These are phyloP conservation scores for Phragmites australis DNA, from an alignment of 176 grass and related monocot species.

Conservation along the genomic window DNA sequence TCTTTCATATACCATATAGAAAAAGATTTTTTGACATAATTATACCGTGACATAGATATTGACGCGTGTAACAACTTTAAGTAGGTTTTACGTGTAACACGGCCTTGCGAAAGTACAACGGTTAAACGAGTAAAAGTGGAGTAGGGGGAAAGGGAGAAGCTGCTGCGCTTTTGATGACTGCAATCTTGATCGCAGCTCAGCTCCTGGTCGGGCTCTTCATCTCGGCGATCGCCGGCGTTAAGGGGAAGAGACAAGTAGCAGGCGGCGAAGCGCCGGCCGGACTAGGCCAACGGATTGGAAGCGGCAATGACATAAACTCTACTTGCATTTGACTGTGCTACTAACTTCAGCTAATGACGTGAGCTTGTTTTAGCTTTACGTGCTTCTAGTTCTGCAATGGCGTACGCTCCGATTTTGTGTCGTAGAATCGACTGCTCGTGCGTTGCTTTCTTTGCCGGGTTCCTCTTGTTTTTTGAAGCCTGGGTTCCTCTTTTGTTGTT, in stretches of 20 bases:
- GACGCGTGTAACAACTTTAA: too few species aligned
- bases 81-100: too few species aligned
- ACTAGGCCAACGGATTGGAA: not conserved
- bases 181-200: slow-evolving; percentile 37
- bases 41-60: too few species aligned
- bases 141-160: not conserved
- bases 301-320: not conserved
- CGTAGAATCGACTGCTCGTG: slow-evolving; percentile 17
- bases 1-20: too few species aligned
- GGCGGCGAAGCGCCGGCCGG: slow-evolving; percentile 14
- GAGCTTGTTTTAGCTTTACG: not conserved
- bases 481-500: too few species aligned
- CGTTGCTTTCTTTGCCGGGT: slow-evolving; percentile 27
- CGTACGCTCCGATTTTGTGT: slow-evolving; percentile 1
- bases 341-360: too few species aligned
- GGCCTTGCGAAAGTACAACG: not conserved
- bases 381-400: not conserved
- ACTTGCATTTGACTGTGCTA: not conserved
- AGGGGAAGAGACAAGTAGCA: slow-evolving; percentile 8
- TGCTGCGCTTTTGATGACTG: slow-evolving; percentile 40
- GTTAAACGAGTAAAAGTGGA: not conserved
- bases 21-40: too few species aligned
- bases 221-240: slow-evolving; percentile 16
- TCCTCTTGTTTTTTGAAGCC: too few species aligned
- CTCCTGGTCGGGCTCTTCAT: slow-evolving; percentile 14